A percentile compares a stretch with the other conserved stretches of the same genome.
phyloP scores from a whole-genome alignment of 1,284 basidiomycete species.

The Athelia sp. region DNA sequence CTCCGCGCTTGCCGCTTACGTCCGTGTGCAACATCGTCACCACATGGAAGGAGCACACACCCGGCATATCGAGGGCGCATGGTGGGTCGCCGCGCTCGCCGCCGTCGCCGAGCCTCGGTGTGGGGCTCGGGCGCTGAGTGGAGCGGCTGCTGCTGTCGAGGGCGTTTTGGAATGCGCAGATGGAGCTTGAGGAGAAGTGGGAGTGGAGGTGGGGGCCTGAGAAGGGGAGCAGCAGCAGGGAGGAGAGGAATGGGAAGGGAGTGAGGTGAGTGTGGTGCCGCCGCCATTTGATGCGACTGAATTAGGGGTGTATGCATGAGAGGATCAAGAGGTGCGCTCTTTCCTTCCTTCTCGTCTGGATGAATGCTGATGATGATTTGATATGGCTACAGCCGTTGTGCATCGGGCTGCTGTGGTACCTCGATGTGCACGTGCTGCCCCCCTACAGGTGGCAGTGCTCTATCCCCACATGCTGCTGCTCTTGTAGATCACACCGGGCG shows the following conservation, averaged over 20 bases:
- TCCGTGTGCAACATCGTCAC: slow-evolving; percentile 77
- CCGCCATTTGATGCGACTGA: slow-evolving; percentile 43
- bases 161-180: too few species aligned
- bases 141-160: too few species aligned
- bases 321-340: slow-evolving; percentile 41
- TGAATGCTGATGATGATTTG: slow-evolving; percentile 24
- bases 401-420: slow-evolving; percentile 81
- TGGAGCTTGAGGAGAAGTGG: slow-evolving; percentile 8
- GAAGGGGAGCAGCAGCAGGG: too few species aligned
- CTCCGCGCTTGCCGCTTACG: slow-evolving; percentile 62
- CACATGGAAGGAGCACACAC: slow-evolving; percentile 72
- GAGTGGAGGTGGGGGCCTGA: slow-evolving; percentile 14
- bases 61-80: too few species aligned
- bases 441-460: slow-evolving; percentile 81
- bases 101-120: too few species aligned
- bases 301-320: slow-evolving; percentile 35
- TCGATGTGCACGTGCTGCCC: slow-evolving; percentile 79
- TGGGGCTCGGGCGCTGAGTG: too few species aligned
- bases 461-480: slow-evolving; percentile 77
- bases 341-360: not conserved
- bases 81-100: too few species aligned
- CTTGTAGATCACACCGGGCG: slow-evolving; percentile 76
- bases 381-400: slow-evolving; percentile 69
- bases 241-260: slow-evolving; percentile 20
- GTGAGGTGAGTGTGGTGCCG: slow-evolving; percentile 16